Evolutionary conservation across 1,284 basidiomycete species (phyloP).

Genomic region (Ganoderma boninense): DNA sequence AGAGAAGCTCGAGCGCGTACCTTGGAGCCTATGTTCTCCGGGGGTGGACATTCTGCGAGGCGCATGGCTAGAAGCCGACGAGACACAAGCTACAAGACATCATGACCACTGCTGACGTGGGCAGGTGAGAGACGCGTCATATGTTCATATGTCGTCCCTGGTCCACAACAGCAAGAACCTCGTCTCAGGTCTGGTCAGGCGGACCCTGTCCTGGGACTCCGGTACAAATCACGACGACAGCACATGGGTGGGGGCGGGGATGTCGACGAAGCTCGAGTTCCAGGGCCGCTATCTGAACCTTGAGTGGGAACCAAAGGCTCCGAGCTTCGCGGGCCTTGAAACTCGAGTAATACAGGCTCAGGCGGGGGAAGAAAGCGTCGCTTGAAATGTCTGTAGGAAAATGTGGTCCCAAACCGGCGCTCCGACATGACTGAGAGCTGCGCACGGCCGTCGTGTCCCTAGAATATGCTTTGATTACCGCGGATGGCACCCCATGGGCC

Average conservation of each 20-base stretch:
- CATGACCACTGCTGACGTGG: neutral
- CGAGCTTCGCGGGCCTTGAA: neutral
- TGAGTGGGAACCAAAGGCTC: neutral
- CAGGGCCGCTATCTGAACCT: neutral
- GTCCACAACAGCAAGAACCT: neutral
- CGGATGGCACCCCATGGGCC: neutral
- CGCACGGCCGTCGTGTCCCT: neutral
- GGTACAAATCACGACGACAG: neutral
- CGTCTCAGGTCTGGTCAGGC: neutral
- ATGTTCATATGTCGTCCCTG: neutral
- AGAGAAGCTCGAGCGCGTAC: neutral
- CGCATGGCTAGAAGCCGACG: neutral
- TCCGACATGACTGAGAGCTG: neutral
- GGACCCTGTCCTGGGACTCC: neutral
- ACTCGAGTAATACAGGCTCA: neutral
- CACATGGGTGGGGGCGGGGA: neutral
- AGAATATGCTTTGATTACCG: neutral
- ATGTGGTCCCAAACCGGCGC: neutral
- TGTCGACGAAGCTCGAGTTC: conserved; percentile 1
- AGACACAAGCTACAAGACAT: neutral
- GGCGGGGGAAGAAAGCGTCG: neutral
- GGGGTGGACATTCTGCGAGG: neutral
- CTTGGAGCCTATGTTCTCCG: neutral
- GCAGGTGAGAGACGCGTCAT: neutral
- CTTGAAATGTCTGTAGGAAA: neutral